phyloP scores from a whole-genome alignment of 1,139 yeast species.

The Zygosaccharomyces pseudobailii region DNA sequence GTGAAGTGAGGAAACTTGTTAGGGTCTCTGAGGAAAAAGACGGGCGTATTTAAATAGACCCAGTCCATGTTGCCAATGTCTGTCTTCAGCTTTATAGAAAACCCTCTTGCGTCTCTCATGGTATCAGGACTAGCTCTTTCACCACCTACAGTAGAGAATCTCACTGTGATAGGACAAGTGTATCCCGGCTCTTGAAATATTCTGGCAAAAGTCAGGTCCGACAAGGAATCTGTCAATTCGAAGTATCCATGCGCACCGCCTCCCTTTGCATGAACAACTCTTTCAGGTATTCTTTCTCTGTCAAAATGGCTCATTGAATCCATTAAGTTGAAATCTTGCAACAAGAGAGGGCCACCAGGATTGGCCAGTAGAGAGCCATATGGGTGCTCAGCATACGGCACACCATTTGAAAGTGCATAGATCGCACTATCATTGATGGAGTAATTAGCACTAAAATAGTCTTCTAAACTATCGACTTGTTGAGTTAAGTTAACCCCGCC shows the following conservation, averaged over 20 bases:
- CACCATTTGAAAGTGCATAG: constrained; percentile 41
- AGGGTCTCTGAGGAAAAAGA: constrained; percentile 83
- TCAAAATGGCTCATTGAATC: constrained; percentile 80
- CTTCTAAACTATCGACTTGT: too few species aligned
- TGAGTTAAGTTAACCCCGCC: too few species aligned
- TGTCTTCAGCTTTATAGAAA: constrained; percentile 76
- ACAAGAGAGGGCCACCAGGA: constrained; percentile 65
- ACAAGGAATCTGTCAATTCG: constrained; percentile 76
- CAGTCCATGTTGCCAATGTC: constrained; percentile 86
- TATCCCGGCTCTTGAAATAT: constrained; percentile 70
- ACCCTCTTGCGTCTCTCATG: constrained; percentile 89
- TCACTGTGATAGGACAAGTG: constrained; percentile 65
- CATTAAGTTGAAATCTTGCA: constrained; percentile 74
- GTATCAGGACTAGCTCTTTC: constrained; percentile 81
- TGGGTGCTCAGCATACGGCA: constrained; percentile 52
- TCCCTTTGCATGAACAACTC: constrained; percentile 89
- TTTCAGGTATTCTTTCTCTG: constrained; percentile 83
- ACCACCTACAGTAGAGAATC: constrained; percentile 90
- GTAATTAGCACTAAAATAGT: too few species aligned
- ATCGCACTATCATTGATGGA: too few species aligned
- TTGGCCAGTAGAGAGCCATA: constrained; percentile 64
- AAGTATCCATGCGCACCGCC: constrained; percentile 81
- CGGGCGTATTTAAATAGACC: constrained; percentile 87
- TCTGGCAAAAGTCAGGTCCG: constrained; percentile 66
- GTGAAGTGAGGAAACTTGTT: constrained; percentile 83